phyloP scores from a whole-genome alignment of 192 early-diverging fungal genomes.

The Endogone sp. region DNA sequence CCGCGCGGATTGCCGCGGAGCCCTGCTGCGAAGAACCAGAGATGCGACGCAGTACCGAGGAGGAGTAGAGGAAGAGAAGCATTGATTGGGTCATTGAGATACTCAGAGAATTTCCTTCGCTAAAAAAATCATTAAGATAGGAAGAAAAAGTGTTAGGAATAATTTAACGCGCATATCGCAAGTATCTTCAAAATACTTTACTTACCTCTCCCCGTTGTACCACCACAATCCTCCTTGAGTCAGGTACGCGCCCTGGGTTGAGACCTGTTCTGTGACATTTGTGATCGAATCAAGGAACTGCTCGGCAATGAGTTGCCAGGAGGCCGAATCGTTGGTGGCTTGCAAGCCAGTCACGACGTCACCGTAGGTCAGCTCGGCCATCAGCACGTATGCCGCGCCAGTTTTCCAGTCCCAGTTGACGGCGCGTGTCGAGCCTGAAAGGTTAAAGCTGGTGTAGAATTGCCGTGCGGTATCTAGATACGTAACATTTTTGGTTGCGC shows the following conservation, averaged over 20 bases:
- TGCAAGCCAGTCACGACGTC: background rate
- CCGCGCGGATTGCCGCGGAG: background rate
- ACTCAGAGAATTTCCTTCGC: background rate
- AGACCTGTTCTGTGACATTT: background rate
- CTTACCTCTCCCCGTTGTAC: background rate
- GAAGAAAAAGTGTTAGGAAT: no score
- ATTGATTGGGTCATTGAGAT: background rate
- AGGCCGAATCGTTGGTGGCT: background rate
- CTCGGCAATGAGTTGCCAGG: background rate
- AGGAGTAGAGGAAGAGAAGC: background rate
- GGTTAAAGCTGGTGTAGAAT: background rate
- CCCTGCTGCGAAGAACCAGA: background rate
- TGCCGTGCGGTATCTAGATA: conserved; percentile 9
- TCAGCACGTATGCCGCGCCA: background rate
- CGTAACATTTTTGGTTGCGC: conserved; percentile 25
- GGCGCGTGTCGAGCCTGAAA: background rate
- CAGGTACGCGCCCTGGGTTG: background rate
- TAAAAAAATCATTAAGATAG: background rate
- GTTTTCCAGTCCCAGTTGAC: background rate
- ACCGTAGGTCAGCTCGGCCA: background rate
- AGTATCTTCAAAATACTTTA: no score
- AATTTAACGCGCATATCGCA: no score
- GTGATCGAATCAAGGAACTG: background rate
- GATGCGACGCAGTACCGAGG: background rate
- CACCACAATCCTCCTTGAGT: background rate